Conservation (phyloP, 23 red algal genomes). For the Gracilariopsis chorda region DNA sequence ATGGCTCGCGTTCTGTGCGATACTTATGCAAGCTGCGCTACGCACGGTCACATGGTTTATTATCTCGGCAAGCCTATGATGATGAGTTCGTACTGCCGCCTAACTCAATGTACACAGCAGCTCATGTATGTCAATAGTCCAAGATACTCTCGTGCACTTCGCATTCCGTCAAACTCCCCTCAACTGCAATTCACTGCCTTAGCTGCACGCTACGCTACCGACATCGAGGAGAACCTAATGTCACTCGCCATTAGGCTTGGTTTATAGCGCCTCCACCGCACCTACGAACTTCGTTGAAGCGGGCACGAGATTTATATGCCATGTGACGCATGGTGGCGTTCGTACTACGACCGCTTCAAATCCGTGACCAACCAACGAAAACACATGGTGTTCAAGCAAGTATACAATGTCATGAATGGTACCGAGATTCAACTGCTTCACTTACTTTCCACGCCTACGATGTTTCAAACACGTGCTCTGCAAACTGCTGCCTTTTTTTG, state of each 20-base stretch:
- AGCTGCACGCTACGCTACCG: constrained; percentile 27
- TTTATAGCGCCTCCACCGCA: not conserved
- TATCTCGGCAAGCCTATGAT: constrained; percentile 23
- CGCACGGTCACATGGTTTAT: constrained; percentile 20
- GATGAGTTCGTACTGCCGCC: constrained; percentile 35
- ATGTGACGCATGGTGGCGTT: too few species aligned
- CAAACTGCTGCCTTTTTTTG: too few species aligned
- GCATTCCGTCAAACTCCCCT: not conserved
- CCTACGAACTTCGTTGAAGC: too few species aligned
- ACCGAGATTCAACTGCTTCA: too few species aligned
- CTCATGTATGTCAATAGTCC: constrained; percentile 41
- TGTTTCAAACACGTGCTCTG: too few species aligned
- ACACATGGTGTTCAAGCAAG: too few species aligned
- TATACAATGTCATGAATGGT: too few species aligned
- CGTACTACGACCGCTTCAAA: too few species aligned
- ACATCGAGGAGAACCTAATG: constrained; percentile 20
- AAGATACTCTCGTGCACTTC: not conserved
- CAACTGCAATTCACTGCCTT: constrained; percentile 34
- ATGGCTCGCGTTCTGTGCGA: constrained; percentile 43
- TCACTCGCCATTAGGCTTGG: not conserved
- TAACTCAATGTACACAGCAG: not conserved
- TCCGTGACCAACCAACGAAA: too few species aligned
- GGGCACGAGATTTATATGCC: too few species aligned
- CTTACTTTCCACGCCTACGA: too few species aligned
- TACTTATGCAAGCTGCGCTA: constrained; percentile 29